phyloP scores from a whole-genome alignment of 768 basidiomycete genomes.

The Antrodiella citrinella region DNA sequence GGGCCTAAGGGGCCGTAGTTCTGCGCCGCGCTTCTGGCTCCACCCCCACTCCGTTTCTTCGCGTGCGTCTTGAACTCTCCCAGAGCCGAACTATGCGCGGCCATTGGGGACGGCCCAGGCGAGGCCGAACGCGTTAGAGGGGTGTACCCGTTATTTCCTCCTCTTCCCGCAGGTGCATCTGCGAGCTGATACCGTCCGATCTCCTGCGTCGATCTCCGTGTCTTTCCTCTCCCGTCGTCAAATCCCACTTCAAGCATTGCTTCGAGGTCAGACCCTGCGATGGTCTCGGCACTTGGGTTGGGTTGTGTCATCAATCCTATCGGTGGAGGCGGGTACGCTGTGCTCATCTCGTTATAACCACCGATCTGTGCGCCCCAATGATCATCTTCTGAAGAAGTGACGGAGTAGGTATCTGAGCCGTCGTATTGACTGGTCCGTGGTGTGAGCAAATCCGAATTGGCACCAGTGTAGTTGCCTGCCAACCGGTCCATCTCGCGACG shows the following conservation, averaged over 20 bases:
- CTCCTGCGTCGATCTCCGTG: conserved; percentile 19
- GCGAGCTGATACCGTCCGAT: conserved; percentile 56
- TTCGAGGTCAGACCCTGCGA: conserved; percentile 74
- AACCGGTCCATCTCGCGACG: conserved; percentile 73
- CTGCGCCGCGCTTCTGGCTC: conserved; percentile 18
- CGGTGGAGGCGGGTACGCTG: conserved; percentile 79
- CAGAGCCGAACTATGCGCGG: conserved; percentile 29
- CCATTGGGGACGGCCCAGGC: conserved; percentile 26
- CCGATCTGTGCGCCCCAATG: conserved; percentile 95
- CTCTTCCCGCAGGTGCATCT: conserved; percentile 34
- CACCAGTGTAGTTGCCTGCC: conserved; percentile 60
- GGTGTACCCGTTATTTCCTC: conserved; percentile 48
- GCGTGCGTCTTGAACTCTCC: conserved; percentile 31
- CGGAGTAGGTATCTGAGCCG: conserved; percentile 72
- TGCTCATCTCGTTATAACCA: conserved; percentile 82
- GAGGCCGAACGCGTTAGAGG: conserved; percentile 46
- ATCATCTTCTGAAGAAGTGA: conserved; percentile 87
- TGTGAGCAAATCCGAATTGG: conserved; percentile 55
- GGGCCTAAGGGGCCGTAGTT: conserved; percentile 43
- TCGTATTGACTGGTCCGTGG: conserved; percentile 54
- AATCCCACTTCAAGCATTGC: conserved; percentile 92
- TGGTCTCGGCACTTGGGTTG: conserved; percentile 29
- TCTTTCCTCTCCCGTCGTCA: conserved; percentile 48
- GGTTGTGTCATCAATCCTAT: conserved; percentile 48
- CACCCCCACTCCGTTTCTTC: conserved; percentile 32